A percentile compares a stretch with the other conserved stretches of the same genome.
These are phyloP conservation scores for Ogataea corticis DNA, from an alignment of 805 yeast species.

Conservation along the genomic window DNA sequence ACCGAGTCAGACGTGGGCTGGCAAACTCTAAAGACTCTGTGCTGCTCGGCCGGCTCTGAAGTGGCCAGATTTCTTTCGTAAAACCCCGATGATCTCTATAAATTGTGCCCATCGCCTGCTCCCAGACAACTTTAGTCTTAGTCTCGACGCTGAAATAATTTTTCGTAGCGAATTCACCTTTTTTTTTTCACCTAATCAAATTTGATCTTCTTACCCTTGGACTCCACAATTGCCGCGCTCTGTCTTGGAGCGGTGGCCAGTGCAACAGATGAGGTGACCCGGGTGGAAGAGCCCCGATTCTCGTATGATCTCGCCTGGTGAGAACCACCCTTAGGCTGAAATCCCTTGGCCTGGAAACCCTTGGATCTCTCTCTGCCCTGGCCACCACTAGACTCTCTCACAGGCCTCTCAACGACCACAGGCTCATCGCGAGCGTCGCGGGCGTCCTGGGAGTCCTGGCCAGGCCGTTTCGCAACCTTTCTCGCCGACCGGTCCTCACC, in stretches of 20 bases:
- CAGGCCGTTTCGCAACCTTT: constrained; percentile 23
- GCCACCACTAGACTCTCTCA: background rate
- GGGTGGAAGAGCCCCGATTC: constrained; percentile 17
- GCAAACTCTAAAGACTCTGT: no score
- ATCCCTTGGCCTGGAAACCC: constrained; percentile 27
- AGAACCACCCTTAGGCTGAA: background rate
- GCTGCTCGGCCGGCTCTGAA: no score
- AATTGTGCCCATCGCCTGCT: no score
- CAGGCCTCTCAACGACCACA: constrained; percentile 3
- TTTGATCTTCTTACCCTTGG: constrained; percentile 83
- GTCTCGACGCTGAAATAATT: no score
- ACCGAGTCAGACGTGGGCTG: no score
- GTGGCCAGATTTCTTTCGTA: no score
- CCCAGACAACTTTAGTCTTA: no score
- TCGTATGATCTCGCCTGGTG: constrained; percentile 11
- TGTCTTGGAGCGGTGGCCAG: constrained; percentile 87
- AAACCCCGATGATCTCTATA: no score
- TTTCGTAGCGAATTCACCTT: background rate
- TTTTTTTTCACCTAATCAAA: constrained; percentile 47
- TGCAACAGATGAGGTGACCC: constrained; percentile 79
- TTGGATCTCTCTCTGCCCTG: constrained; percentile 22
- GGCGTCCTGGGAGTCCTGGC: no score
- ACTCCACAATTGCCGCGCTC: constrained; percentile 82
- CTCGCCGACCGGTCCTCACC: constrained; percentile 86
- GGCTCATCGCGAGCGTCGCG: no score